Base-by-base conservation (phyloP, 2,329 filamentous ascomycete species). In the Aschersonia sp. region DNA sequence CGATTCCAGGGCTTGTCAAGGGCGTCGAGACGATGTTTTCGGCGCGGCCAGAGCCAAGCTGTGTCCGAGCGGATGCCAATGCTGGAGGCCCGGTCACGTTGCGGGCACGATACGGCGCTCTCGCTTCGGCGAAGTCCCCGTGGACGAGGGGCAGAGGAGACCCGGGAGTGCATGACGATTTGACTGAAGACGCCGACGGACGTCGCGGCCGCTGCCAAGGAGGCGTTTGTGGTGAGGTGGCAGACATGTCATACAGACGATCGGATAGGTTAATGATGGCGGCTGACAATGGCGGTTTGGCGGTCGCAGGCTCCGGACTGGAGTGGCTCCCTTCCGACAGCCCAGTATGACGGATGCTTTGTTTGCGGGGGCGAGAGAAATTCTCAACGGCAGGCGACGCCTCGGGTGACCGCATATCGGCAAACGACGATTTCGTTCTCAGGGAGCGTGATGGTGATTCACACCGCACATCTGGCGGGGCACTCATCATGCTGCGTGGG, bases 361-460 rank as follows among this genome's bases (percentile, higher is more conserved):
- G 63, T 51, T 75, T 76, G 49, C 76, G 67, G 42, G 76, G 76
- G 40, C 76, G 68, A n/a, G 76, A 79, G 58, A 79, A 79, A 60
- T 79, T 79, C 55, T 72, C 71, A 43, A 76, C 65, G 43, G 59
- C 57, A n/a, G 50, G 29, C 53, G 64, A 61, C 46, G 57, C 59
- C 44, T 66, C 63, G 45, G 61, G 57, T 60, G 56, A 52, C 42
- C 68, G 59, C 50, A 63, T 53, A 48, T 67, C 63, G 43, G 57
- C 49, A 39, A 58, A 53, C 42, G 62, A 63, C 43, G 60, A 58
- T 48, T 64, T 61, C 35, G 58, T 53, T 43, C 51, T 57, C 46
- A 64, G 47, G 8, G 57, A 52, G 43, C 57, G 57, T 49, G 55
- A 58, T 45, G 63, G 60, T 46, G 58, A 59, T 47, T 56, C 56